Percentiles rank a stretch among this genome's conserved stretches.
These are phyloP conservation scores for Gloeopeniophorella convolvens DNA, from an alignment of 768 basidiomycete genomes.

Conservation along the genomic window DNA sequence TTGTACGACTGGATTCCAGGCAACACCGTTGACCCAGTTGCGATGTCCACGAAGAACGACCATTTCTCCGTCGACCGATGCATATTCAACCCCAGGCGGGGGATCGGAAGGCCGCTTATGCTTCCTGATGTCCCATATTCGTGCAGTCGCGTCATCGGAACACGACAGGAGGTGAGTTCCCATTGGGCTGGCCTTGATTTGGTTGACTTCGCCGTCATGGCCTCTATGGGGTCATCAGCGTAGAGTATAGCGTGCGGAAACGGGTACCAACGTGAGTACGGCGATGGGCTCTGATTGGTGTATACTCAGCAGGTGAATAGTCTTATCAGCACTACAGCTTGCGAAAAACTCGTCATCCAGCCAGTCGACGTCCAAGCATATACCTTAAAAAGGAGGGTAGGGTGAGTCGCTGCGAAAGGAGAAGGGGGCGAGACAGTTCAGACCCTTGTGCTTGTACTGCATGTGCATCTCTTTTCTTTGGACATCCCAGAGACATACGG, in stretches of 20 bases:
- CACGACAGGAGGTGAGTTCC: conserved; percentile 69
- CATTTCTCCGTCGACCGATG: conserved; percentile 28
- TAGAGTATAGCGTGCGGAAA: background rate
- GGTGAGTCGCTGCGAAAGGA: background rate
- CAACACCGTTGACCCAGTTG: conserved; percentile 56
- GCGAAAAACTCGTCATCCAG: conserved; percentile 62
- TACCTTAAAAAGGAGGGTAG: conserved; percentile 50
- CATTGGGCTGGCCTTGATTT: conserved; percentile 63
- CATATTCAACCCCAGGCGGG: background rate
- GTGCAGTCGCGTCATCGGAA: conserved; percentile 74
- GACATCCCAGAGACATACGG: conserved; percentile 75
- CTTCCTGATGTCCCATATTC: conserved; percentile 65
- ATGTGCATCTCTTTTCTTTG: conserved; percentile 49
- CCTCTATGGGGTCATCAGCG: conserved; percentile 38
- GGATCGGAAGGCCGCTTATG: conserved; percentile 29
- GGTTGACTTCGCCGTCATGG: conserved; percentile 72
- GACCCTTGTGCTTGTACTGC: conserved; percentile 68
- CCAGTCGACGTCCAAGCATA: conserved; percentile 81
- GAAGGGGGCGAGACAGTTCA: conserved; percentile 10
- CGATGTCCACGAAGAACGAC: conserved; percentile 56
- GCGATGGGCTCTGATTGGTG: conserved; percentile 48
- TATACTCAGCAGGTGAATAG: conserved; percentile 55
- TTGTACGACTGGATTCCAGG: conserved; percentile 60
- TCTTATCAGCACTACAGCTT: conserved; percentile 64
- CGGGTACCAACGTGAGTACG: conserved; percentile 48